These are phyloP conservation scores for Parathielavia appendiculata DNA, from an alignment of 495 filamentous ascomycete genomes.

Conservation along the genomic window DNA sequence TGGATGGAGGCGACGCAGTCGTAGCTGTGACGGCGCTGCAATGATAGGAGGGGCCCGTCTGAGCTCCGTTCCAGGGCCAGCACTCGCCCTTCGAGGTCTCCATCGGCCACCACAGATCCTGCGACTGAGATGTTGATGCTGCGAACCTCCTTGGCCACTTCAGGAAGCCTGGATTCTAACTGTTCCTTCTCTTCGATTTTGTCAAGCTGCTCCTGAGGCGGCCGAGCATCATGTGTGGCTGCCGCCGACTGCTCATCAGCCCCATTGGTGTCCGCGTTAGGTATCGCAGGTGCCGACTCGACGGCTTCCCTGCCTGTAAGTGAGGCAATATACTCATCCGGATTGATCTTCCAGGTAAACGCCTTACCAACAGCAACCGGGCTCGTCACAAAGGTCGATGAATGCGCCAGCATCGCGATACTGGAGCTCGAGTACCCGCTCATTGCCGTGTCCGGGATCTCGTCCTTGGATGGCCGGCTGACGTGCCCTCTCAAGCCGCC, in stretches of 20 bases:
- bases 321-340: constrained; percentile 47
- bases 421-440: constrained; percentile 29
- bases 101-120: constrained; percentile 42
- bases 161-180: constrained; percentile 14
- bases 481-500: constrained; percentile 44
- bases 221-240: neutral
- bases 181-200: constrained; percentile 10
- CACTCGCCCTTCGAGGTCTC: constrained; percentile 39
- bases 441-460: constrained; percentile 30
- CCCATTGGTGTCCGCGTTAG: constrained; percentile 1
- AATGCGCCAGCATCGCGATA: constrained; percentile 35
- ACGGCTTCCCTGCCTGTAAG: constrained; percentile 32
- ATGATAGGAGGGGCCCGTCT: constrained; percentile 20
- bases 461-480: constrained; percentile 46
- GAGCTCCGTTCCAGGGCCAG: constrained; percentile 34
- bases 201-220: neutral
- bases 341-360: constrained; percentile 54
- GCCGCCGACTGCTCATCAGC: constrained; percentile 2
- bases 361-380: constrained; percentile 37
- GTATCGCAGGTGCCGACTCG: constrained; percentile 19
- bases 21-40: constrained; percentile 49
- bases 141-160: constrained; percentile 24
- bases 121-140: constrained; percentile 34
- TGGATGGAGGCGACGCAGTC: constrained; percentile 31
- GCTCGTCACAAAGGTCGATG: constrained; percentile 35